phyloP scores from a whole-genome alignment of 805 yeast genomes.

The Clavispora phyllophila region DNA sequence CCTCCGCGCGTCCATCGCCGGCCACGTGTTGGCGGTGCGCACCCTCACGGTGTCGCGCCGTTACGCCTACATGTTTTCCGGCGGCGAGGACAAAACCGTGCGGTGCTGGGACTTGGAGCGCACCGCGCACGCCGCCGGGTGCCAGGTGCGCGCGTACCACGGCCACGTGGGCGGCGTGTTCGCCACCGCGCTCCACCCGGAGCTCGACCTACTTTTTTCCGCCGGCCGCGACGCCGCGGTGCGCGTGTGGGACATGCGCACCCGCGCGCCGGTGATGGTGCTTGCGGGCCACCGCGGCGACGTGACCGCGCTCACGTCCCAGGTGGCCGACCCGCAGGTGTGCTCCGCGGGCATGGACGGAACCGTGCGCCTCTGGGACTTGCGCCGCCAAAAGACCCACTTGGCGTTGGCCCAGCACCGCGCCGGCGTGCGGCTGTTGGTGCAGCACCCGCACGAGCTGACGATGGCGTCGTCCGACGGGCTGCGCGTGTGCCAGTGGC shows the following conservation, averaged over 20 bases:
- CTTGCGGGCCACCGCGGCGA: slow-evolving; percentile 79
- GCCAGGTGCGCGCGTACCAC: slow-evolving; percentile 74
- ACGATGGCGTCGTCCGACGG: slow-evolving; percentile 80
- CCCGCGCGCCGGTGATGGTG: slow-evolving; percentile 68
- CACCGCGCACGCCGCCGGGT: slow-evolving; percentile 51
- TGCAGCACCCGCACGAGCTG: slow-evolving; percentile 61
- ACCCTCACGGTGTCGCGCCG: slow-evolving; percentile 66
- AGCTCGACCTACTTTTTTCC: slow-evolving; percentile 73
- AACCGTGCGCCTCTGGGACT: slow-evolving; percentile 86
- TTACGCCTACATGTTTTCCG: slow-evolving; percentile 85
- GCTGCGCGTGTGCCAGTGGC: slow-evolving; percentile 80
- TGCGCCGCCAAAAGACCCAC: slow-evolving; percentile 68
- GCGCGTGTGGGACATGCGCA: slow-evolving; percentile 90
- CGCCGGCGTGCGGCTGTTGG: slow-evolving; percentile 71
- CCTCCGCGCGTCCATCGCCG: slow-evolving; percentile 73
- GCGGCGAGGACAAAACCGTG: slow-evolving; percentile 89
- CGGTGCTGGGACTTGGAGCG: slow-evolving; percentile 95
- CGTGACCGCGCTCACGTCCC: slow-evolving; percentile 62
- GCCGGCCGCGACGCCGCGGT: slow-evolving; percentile 88
- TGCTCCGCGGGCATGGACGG: slow-evolving; percentile 79
- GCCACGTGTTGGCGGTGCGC: slow-evolving; percentile 87
- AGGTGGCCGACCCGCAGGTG: slow-evolving; percentile 78
- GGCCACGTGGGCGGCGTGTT: slow-evolving; percentile 93
- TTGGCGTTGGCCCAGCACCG: slow-evolving; percentile 80
- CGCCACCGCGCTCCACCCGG: slow-evolving; percentile 81